These are phyloP conservation scores for Venturia carpophila DNA, from an alignment of 2,329 filamentous ascomycete species.

Conservation along the genomic window DNA sequence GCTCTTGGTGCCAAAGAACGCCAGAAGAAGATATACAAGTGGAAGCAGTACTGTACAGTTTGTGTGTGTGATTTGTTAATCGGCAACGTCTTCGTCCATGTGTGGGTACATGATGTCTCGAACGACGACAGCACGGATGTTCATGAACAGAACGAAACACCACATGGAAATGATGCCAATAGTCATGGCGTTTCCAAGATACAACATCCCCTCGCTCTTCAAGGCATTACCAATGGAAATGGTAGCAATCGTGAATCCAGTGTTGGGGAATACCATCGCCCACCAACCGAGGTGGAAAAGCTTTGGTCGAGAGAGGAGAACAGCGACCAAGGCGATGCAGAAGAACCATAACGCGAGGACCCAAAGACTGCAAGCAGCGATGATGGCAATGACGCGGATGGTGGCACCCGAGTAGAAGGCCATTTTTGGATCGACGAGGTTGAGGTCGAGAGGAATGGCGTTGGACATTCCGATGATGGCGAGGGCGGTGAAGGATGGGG, in stretches of 20 bases:
- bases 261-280: conserved; percentile 60
- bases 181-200: conserved; percentile 41
- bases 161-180: conserved; percentile 46
- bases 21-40: background rate
- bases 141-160: conserved; percentile 45
- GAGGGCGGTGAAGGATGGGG: conserved; percentile 56
- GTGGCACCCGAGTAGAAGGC: conserved; percentile 40
- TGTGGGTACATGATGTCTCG: conserved; percentile 51
- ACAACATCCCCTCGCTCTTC: conserved; percentile 39
- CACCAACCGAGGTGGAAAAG: conserved; percentile 50
- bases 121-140: conserved; percentile 44
- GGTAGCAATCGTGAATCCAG: conserved; percentile 52
- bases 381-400: conserved; percentile 34
- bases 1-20: background rate
- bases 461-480: conserved; percentile 62
- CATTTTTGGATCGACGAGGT: conserved; percentile 35
- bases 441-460: conserved; percentile 41
- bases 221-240: conserved; percentile 50
- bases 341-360: conserved; percentile 46
- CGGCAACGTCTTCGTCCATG: conserved; percentile 48
- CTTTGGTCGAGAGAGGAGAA: conserved; percentile 36
- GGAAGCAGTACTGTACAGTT: background rate
- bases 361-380: conserved; percentile 41
- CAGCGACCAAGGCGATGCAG: conserved; percentile 34
- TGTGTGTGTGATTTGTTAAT: conserved; percentile 8